Base-by-base conservation (phyloP, 805 yeast species). In the Yarrowia hollandica region DNA sequence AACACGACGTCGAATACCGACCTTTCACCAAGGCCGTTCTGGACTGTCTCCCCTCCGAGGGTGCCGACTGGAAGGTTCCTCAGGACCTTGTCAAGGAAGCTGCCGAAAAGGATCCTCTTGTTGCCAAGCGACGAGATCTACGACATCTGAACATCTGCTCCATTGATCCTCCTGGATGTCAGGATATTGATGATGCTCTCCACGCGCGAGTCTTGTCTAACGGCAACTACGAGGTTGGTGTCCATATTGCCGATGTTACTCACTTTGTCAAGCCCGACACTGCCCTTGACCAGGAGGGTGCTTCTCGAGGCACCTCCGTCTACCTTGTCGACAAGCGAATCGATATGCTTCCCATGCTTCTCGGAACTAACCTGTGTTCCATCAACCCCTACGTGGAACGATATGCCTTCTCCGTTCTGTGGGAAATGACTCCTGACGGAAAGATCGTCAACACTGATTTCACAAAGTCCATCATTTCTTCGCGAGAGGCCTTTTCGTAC, bases 241-340 rank as follows among this genome's bases (percentile, higher is more conserved):
- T 94, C 26, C 99, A 94, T 69, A 94, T 94, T 75, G 99, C 99
- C 9, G 99, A 94, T 74, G 99, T 94, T 26, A 89, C 98, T 1
- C 96, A 94, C 74, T 94, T 94, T 69, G 99, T 94, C 44, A 90
- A 90, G 72, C 86, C 99, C 0, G 86, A 85, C 63, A 90, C 97
- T 3, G 85, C 98, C 0, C 77, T 94, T 61, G 99, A 94, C 70
- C 86, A 82, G 42, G 99, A 94, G 74, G 99, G 97, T 72, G 96
- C 98, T 0, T 80, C 96, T 0, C 83, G 99, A 74, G 98, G 97
- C 67, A 94, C 99, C 0, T 91, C 99, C 4, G 97, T 94, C 2
- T 94, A 94, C 73, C 77, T 94, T 60, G 99, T 94, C 12, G 99
- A 94, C 71, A 92, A 94, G 73, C 88, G 99, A 79, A 94, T 94